A percentile compares a stretch with the other conserved stretches of the same genome.
Conservation (phyloP, 192 early-diverging fungal genomes). For the Podila horticola region DNA sequence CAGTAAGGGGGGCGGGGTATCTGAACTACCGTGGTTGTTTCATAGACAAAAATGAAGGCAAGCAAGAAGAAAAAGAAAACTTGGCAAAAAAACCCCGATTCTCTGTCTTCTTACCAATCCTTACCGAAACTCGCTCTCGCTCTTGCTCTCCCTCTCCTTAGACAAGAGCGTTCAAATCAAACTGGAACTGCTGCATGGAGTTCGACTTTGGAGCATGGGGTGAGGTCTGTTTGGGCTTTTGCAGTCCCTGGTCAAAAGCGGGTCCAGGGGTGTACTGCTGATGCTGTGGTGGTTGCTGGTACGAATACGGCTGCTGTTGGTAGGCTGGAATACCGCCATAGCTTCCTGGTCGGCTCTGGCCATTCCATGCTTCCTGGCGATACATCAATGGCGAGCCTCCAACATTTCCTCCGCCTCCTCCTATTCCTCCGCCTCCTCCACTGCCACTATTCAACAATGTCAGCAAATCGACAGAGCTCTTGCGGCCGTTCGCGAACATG, state of each 20-base stretch:
- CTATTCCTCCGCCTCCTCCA: not conserved
- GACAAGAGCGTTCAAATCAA: constrained; percentile 56
- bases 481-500: too few relatives aligned
- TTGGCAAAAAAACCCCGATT: too few relatives aligned
- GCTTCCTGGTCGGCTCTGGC: not conserved
- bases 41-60: not conserved
- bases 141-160: not conserved
- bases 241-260: not conserved
- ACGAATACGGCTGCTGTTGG: not conserved
- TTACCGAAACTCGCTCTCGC: too few relatives aligned
- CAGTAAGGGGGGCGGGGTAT: too few relatives aligned
- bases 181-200: constrained; percentile 46
- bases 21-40: not conserved
- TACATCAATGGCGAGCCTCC: constrained; percentile 4
- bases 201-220: too few relatives aligned
- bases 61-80: not conserved
- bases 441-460: constrained; percentile 47
- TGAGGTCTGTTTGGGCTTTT: constrained; percentile 24
- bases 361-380: constrained; percentile 8
- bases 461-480: constrained; percentile 54
- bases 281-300: not conserved
- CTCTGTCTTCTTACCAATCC: too few relatives aligned
- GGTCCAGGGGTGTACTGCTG: not conserved
- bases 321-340: not conserved
- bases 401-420: not conserved